Evolutionary conservation across 1,284 basidiomycete species (phyloP).

Genomic region (Ustilago hordei): DNA sequence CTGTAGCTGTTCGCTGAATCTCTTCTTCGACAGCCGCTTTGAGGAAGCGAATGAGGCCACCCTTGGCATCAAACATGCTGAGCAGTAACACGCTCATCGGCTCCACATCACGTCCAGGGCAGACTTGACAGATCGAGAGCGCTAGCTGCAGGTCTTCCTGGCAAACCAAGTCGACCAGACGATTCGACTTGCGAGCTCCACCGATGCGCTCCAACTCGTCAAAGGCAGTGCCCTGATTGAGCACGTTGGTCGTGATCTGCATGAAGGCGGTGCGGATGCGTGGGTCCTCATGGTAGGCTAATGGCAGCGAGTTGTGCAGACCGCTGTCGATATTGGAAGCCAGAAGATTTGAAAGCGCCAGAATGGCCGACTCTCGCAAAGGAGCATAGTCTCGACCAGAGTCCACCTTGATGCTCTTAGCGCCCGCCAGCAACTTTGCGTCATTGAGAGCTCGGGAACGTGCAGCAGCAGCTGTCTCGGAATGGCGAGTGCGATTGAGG

Average conservation of each 20-base stretch:
- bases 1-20: conserved; percentile 57
- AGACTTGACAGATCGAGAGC: conserved; percentile 59
- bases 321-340: conserved; percentile 88
- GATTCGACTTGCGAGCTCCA: conserved; percentile 49
- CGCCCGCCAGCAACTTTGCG: conserved; percentile 18
- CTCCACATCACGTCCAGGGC: conserved; percentile 56
- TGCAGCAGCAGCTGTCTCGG: conserved; percentile 38
- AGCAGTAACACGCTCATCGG: conserved; percentile 56
- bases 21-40: conserved; percentile 62
- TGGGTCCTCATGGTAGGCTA: conserved; percentile 82
- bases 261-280: conserved; percentile 84
- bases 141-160: conserved; percentile 61
- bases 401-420: conserved; percentile 24
- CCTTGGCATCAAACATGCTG: conserved; percentile 63
- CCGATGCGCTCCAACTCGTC: conserved; percentile 63
- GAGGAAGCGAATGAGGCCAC: conserved; percentile 62
- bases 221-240: conserved; percentile 76
- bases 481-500: conserved; percentile 57
- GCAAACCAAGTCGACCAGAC: conserved; percentile 59
- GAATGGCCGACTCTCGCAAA: conserved; percentile 59
- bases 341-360: conserved; percentile 82
- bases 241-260: conserved; percentile 85
- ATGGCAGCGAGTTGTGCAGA: conserved; percentile 84
- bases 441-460: conserved; percentile 25
- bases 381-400: conserved; percentile 38